Evolutionary conservation across 2,329 filamentous ascomycete species (phyloP).

Genomic region (Fusarium begoniae): DNA sequence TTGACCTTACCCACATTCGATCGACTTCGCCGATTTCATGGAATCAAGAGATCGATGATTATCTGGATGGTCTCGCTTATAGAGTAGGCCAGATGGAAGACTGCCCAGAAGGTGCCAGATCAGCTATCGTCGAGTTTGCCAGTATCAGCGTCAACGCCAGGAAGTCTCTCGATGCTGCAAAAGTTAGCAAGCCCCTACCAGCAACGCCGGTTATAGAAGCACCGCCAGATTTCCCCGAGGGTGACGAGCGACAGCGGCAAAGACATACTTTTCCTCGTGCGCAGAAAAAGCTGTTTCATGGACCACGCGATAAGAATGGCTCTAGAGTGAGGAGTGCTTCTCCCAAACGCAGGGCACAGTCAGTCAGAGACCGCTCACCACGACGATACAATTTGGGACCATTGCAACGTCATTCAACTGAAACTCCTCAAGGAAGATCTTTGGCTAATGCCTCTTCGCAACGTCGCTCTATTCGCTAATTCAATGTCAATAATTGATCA

Average conservation of each 20-base stretch:
- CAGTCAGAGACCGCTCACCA: neutral
- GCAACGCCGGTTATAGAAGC: conserved; percentile 43
- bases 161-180: neutral
- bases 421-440: neutral
- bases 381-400: neutral
- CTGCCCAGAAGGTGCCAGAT: conserved; percentile 38
- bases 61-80: conserved; percentile 45
- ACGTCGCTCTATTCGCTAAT: neutral
- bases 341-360: neutral
- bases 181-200: conserved; percentile 44
- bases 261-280: conserved; percentile 7
- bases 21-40: conserved; percentile 16
- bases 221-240: conserved; percentile 28
- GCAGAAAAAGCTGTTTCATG: neutral
- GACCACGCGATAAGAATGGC: neutral
- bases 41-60: conserved; percentile 20
- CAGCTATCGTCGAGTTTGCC: conserved; percentile 44
- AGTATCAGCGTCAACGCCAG: conserved; percentile 7
- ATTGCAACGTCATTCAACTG: neutral
- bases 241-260: neutral
- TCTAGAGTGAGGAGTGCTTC: conserved; percentile 20
- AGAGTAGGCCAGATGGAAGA: conserved; percentile 46
- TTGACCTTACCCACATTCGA: conserved; percentile 33
- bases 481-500: neutral
- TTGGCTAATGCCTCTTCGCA: neutral